These are phyloP conservation scores for Curvularia sp. DNA, from an alignment of 2,329 filamentous ascomycete species.

Conservation along the genomic window DNA sequence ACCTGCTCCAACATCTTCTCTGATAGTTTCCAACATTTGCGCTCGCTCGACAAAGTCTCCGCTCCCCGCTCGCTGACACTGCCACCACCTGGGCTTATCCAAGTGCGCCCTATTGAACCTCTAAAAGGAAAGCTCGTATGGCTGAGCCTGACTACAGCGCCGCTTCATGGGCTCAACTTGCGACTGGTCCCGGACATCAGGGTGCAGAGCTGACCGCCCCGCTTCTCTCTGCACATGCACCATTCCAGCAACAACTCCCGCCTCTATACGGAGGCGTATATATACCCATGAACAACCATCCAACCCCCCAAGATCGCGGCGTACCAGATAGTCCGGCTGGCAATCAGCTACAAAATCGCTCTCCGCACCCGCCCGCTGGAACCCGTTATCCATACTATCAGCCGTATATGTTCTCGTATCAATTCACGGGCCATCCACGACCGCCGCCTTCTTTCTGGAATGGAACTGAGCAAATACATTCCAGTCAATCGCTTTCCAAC, in stretches of 20 bases:
- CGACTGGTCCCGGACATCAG: slow-evolving; percentile 26
- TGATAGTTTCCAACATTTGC: slow-evolving; percentile 2
- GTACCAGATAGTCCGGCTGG: slow-evolving; percentile 11
- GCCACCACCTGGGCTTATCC: neutral
- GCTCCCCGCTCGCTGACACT: slow-evolving; percentile 6
- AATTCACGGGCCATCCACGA: slow-evolving; percentile 17
- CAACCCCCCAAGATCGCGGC: slow-evolving; percentile 22
- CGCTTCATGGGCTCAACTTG: slow-evolving; percentile 27
- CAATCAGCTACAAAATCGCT: slow-evolving; percentile 17
- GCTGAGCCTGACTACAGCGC: slow-evolving; percentile 37
- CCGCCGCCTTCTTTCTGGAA: slow-evolving; percentile 30
- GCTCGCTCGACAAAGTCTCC: neutral
- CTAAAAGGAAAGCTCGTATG: slow-evolving; percentile 28
- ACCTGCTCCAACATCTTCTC: neutral
- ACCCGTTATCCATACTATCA: slow-evolving; percentile 22
- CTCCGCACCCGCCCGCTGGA: slow-evolving; percentile 18
- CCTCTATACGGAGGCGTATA: slow-evolving; percentile 21
- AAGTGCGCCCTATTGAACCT: neutral
- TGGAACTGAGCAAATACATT: slow-evolving; percentile 14
- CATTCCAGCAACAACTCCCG: slow-evolving; percentile 24
- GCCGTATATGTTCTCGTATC: slow-evolving; percentile 16
- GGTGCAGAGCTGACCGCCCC: slow-evolving; percentile 32
- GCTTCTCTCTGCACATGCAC: slow-evolving; percentile 24
- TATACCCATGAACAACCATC: slow-evolving; percentile 14
- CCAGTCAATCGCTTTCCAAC: slow-evolving; percentile 13